Conservation (phyloP, 768 basidiomycete genomes). For the Lactarius hatsudake region DNA sequence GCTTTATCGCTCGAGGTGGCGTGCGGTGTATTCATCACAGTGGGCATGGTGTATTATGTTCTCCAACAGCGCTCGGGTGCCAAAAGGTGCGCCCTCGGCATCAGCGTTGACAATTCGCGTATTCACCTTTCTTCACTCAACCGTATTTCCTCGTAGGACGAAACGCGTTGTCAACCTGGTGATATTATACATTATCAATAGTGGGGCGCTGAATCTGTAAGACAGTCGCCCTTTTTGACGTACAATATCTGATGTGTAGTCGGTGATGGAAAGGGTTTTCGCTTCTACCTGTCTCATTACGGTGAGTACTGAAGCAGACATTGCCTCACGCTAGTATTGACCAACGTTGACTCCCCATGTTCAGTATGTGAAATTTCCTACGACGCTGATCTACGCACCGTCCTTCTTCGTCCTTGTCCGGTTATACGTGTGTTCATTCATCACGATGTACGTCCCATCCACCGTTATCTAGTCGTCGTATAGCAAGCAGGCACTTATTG, state of each 20-base stretch:
- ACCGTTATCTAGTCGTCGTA: background rate
- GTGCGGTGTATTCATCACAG: conserved; percentile 13
- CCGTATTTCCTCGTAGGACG: background rate
- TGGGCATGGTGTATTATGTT: conserved; percentile 18
- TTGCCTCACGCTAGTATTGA: background rate
- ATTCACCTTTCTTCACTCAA: background rate
- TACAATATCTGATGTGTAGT: background rate
- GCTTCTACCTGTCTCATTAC: conserved; percentile 12
- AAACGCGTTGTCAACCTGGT: conserved; percentile 15
- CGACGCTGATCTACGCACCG: conserved; percentile 20
- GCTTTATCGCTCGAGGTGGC: conserved; percentile 11
- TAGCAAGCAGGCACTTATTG: background rate
- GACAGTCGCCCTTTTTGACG: background rate
- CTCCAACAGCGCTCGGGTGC: conserved; percentile 9
- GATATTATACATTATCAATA: conserved; percentile 14
- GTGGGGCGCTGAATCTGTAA: conserved; percentile 17
- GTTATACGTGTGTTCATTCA: conserved; percentile 17
- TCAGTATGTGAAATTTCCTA: conserved; percentile 9
- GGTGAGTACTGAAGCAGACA: background rate
- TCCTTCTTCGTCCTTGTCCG: conserved; percentile 19
- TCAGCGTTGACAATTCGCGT: background rate
- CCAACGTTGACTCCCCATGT: background rate
- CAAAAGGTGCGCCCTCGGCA: conserved; percentile 2
- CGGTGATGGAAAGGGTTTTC: conserved; percentile 6
- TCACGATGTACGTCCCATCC: conserved; percentile 11